Percentiles rank a stretch among this genome's conserved stretches.
Conservation (phyloP, 192 early-diverging fungal genomes). For the Coemansia sp. region DNA sequence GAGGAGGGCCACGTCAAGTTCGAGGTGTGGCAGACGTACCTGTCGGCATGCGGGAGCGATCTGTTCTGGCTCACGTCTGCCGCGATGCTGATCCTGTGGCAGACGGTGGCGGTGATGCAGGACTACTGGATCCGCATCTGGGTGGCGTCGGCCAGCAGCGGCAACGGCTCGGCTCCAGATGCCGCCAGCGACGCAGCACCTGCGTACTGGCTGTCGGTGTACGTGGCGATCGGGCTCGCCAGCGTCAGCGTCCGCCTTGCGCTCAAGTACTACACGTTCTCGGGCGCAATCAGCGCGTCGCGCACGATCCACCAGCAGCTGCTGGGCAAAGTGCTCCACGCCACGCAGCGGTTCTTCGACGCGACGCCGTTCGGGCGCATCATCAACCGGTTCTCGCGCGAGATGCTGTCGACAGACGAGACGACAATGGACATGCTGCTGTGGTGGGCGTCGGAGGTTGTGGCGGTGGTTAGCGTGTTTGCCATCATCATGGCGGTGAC, state of each 20-base stretch:
- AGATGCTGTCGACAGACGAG: slow-evolving; percentile 81
- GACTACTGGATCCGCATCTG: slow-evolving; percentile 71
- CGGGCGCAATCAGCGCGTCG: slow-evolving; percentile 63
- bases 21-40: slow-evolving; percentile 76
- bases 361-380: slow-evolving; percentile 82
- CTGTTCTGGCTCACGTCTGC: slow-evolving; percentile 61
- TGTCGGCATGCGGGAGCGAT: slow-evolving; percentile 63
- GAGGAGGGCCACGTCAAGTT: slow-evolving; percentile 71
- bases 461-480: slow-evolving; percentile 60
- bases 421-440: slow-evolving; percentile 56
- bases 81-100: slow-evolving; percentile 52
- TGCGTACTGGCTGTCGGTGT: slow-evolving; percentile 67
- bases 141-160: slow-evolving; percentile 35
- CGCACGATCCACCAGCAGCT: slow-evolving; percentile 60
- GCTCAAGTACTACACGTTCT: slow-evolving; percentile 53
- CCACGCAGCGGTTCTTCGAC: slow-evolving; percentile 85
- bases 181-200: slow-evolving; percentile 22
- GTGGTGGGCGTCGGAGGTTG: slow-evolving; percentile 57
- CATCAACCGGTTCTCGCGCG: slow-evolving; percentile 83
- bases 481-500: slow-evolving; percentile 64
- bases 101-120: slow-evolving; percentile 54
- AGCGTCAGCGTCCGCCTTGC: slow-evolving; percentile 40
- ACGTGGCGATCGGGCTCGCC: slow-evolving; percentile 60
- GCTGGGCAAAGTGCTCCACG: slow-evolving; percentile 61
- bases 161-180: not conserved